These are phyloP conservation scores for Cyberlindnera maritima DNA, from an alignment of 805 yeast genomes.

Conservation along the genomic window DNA sequence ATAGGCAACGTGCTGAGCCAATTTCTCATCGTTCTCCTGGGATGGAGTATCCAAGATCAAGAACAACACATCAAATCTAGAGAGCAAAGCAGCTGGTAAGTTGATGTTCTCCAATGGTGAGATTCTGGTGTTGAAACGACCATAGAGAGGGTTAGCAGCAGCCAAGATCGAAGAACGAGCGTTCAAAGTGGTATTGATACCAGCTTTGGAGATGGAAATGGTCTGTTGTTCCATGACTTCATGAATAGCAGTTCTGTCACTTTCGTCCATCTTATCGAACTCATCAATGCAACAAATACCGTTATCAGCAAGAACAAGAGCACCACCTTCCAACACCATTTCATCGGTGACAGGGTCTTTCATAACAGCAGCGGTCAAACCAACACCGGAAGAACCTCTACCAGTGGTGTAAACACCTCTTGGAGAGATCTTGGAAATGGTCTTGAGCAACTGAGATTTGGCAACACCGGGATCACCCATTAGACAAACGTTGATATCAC, in stretches of 20 bases:
- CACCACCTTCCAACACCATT: conserved; percentile 98
- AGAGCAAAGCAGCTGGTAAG: conserved; percentile 91
- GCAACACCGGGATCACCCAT: conserved; percentile 99
- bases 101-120: conserved; percentile 95
- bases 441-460: conserved; percentile 90
- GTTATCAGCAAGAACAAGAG: conserved; percentile 92
- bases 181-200: conserved; percentile 91
- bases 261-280: conserved; percentile 97
- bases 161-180: conserved; percentile 95
- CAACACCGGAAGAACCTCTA: conserved; percentile 98
- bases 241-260: conserved; percentile 95
- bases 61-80: conserved; percentile 90
- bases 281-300: conserved; percentile 99
- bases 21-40: conserved; percentile 73
- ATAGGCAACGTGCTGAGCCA: conserved; percentile 91
- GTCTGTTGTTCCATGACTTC: conserved; percentile 99
- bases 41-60: conserved; percentile 82
- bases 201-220: conserved; percentile 95
- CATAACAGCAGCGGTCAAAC: conserved; percentile 98
- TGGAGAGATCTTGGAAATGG: conserved; percentile 90
- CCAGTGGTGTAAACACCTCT: conserved; percentile 98
- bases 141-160: conserved; percentile 97
- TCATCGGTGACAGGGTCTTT: conserved; percentile 99
- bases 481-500: conserved; percentile 90
- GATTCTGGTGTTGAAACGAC: conserved; percentile 85